Percentiles rank a stretch among this genome's conserved stretches.
Evolutionary conservation across 2,329 filamentous ascomycete genomes (phyloP).

Genomic region (Botrytis fabae): DNA sequence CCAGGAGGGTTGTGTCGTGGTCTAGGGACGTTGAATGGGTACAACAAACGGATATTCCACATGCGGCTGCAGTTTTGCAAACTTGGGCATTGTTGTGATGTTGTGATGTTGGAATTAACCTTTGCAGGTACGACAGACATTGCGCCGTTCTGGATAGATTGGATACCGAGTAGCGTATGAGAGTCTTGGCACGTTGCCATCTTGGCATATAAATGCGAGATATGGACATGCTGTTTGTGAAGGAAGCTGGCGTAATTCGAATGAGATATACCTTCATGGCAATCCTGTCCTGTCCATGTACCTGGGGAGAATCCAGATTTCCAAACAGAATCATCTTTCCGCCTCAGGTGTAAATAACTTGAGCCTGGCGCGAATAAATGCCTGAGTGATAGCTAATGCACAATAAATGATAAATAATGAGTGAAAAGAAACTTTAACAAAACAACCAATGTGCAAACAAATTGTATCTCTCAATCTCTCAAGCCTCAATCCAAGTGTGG

Average conservation of each 20-base stretch:
- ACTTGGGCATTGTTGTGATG: neutral
- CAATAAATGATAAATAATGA: neutral
- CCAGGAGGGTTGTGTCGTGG: neutral
- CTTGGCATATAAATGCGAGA: neutral
- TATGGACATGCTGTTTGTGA: neutral
- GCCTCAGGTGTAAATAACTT: slow-evolving; percentile 16
- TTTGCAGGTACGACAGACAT: neutral
- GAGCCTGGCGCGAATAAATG: slow-evolving; percentile 15
- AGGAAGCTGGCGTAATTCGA: neutral
- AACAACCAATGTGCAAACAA: neutral
- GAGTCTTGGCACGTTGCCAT: neutral
- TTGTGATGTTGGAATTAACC: neutral
- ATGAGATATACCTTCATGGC: neutral
- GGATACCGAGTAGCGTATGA: neutral
- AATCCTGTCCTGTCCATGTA: neutral
- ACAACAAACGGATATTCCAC: neutral
- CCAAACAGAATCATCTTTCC: slow-evolving; percentile 5
- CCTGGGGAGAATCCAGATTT: neutral
- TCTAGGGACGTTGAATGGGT: neutral
- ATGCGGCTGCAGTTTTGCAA: neutral
- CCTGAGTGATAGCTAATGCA: slow-evolving; percentile 17
- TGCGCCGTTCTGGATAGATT: neutral
- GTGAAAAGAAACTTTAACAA: neutral
- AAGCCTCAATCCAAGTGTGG: neutral
- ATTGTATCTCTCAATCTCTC: neutral